Evolutionary conservation across 2,329 filamentous ascomycete genomes (phyloP), one percentile per base, ranked within the genome.

Genomic region (Aspergillus brunneoviolaceus): DNA sequence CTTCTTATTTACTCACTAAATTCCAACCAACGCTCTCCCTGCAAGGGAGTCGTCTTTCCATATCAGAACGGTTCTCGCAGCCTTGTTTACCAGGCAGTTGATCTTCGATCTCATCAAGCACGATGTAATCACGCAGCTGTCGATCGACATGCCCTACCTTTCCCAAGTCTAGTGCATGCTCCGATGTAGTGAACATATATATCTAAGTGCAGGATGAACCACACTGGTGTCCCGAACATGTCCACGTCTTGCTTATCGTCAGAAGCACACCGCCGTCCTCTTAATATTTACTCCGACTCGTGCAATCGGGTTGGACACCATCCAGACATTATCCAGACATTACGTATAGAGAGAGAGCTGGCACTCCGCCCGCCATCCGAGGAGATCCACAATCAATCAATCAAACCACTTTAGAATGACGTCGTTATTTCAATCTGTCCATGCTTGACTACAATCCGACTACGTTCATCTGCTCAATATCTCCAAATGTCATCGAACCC

Each of bases 1-100:
- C 57, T 55, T 55, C 60, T 66, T 57, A 63, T 62, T 57, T 66
- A 42, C 27, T 50, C 16, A 35, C 58, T 47, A 42, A n/a, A 39
- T 57, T 66, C 50, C 47, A n/a, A 39, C 39, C 23, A 50, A 31
- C 47, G 50, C 10, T 29, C 42, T 35, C 27, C 55, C 63, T 63
- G 64, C 64, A 66, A 66, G 64, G 63, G 57, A 29, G 27, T 29
- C 27, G 51, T 39, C 55, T 16, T 16, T 48, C 14, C 23, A 25
- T 60, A 51, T 35, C 39, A 48, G 48, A 47, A 58, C 29, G 2
- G 31, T 48, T 39, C 42, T 27, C 31, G 39, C 49, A 47, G 56
- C 21, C 31, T 39, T 49, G 47, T 25, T 35, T 52, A 35, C 19
- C 11, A 21, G 31, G 29, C 6, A 35, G 10, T 9, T 7, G 29